phyloP scores from a whole-genome alignment of 148 eudicot species.

The Chenopodium berlandieri region DNA sequence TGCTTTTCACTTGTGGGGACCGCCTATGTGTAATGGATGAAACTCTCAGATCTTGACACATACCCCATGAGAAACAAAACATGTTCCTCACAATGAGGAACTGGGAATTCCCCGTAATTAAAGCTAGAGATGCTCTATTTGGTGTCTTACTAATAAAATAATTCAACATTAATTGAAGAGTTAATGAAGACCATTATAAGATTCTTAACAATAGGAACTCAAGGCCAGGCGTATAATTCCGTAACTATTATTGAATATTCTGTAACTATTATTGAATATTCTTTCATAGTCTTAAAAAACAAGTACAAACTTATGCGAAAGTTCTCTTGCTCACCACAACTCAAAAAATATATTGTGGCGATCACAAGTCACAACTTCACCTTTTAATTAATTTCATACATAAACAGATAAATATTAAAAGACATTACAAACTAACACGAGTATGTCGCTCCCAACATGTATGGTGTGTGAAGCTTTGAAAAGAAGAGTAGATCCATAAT shows the following conservation, averaged over 20 bases:
- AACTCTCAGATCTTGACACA: too few species aligned
- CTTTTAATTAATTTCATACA: not conserved
- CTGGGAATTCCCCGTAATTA: too few species aligned
- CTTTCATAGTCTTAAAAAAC: not conserved
- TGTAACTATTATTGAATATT: too few species aligned
- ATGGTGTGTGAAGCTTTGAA: not conserved
- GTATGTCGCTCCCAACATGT: not conserved
- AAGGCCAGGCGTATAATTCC: too few species aligned
- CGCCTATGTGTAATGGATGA: too few species aligned
- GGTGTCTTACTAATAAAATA: not conserved
- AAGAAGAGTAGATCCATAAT: not conserved
- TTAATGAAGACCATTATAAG: too few species aligned
- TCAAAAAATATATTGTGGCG: not conserved
- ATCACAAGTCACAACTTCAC: conserved; percentile 15
- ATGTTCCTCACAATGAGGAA: too few species aligned
- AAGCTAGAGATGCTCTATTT: not conserved
- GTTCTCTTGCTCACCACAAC: conserved; percentile 12
- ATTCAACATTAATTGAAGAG: too few species aligned
- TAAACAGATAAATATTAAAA: not conserved
- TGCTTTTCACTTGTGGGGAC: too few species aligned
- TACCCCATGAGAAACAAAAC: too few species aligned
- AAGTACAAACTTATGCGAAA: not conserved
- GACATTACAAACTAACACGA: not conserved
- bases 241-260: too few species aligned
- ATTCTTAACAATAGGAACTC: not conserved